These are phyloP conservation scores for Brachypodium distachyon DNA, from an alignment of 202 grass and related monocot genomes.

Conservation along the genomic window DNA sequence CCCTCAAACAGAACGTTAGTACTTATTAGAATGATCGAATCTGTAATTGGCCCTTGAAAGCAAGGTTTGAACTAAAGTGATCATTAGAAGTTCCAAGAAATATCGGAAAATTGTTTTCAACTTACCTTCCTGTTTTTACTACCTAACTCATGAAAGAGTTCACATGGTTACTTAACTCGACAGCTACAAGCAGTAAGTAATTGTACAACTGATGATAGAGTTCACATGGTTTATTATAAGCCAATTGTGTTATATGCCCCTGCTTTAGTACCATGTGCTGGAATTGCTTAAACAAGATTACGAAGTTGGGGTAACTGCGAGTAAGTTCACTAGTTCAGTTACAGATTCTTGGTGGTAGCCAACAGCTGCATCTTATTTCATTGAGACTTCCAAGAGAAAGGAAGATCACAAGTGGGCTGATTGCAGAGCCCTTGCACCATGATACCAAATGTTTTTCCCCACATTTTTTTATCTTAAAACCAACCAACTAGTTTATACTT, in stretches of 20 bases:
- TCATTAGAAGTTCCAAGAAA: background rate
- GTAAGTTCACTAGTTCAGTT: background rate
- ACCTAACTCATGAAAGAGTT: background rate
- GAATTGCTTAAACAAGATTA: background rate
- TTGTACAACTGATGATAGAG: slow-evolving; percentile 1
- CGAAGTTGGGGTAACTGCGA: background rate
- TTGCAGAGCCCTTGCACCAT: background rate
- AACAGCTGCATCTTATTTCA: background rate
- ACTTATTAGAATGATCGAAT: too few species aligned
- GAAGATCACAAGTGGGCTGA: background rate
- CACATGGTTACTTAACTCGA: background rate
- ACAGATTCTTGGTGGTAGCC: background rate
- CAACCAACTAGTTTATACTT: background rate
- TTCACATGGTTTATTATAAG: background rate
- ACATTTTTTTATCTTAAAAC: background rate
- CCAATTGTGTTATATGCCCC: background rate
- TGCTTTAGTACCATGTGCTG: background rate
- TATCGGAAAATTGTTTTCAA: background rate
- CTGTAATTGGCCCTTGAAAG: background rate
- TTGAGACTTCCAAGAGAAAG: background rate
- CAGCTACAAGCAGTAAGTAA: too few species aligned
- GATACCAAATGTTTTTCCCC: background rate
- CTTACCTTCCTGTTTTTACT: slow-evolving; percentile 1
- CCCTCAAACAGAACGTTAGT: background rate
- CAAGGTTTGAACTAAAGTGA: background rate